phyloP scores from a whole-genome alignment of 768 basidiomycete genomes.

The Zangia roseola region DNA sequence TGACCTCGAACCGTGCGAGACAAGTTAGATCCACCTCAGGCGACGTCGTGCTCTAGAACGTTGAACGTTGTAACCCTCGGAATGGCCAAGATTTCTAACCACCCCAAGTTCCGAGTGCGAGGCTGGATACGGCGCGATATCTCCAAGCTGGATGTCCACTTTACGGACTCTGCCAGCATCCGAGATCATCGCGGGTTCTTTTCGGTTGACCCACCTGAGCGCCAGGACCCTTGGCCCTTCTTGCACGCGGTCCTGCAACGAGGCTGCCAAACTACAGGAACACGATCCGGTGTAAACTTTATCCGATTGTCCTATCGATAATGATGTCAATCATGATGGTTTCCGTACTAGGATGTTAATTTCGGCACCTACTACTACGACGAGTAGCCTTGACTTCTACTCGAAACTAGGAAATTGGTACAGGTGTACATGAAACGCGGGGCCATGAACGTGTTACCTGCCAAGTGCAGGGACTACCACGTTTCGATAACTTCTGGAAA shows the following conservation, averaged over 20 bases:
- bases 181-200: neutral
- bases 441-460: no score
- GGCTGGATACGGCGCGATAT: no score
- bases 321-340: no score
- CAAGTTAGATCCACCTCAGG: neutral
- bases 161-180: neutral
- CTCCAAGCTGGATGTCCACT: neutral
- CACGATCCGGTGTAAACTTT: neutral
- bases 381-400: no score
- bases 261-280: neutral
- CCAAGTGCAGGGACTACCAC: no score
- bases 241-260: neutral
- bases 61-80: constrained; percentile 1
- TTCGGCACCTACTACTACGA: no score
- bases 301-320: constrained; percentile 1
- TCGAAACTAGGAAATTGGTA: neutral
- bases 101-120: no score
- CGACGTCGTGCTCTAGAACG: neutral
- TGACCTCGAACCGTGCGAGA: neutral
- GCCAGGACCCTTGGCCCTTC: constrained; percentile 1
- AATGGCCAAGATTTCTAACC: constrained; percentile 1
- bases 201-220: no score
- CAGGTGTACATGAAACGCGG: neutral
- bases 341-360: no score
- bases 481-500: no score